Conservation (phyloP, 192 early-diverging fungal genomes). For the Coemansia sp. region DNA sequence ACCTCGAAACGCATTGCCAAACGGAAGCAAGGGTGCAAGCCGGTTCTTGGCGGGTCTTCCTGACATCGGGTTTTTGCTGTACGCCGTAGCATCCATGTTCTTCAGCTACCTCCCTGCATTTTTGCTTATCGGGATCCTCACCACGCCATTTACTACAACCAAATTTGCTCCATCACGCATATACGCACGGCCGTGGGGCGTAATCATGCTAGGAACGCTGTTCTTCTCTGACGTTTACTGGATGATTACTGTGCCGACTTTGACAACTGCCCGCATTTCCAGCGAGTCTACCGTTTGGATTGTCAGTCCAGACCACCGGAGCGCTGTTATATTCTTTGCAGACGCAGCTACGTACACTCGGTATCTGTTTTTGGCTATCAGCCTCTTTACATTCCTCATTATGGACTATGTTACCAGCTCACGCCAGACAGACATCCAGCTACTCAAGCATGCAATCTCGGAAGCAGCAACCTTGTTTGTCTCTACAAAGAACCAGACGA, state of each 20-base stretch:
- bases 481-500: constrained; percentile 31
- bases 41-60: constrained; percentile 17
- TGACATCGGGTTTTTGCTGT: constrained; percentile 31
- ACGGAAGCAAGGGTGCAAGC: neutral
- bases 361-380: constrained; percentile 18
- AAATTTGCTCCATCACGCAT: constrained; percentile 43
- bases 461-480: constrained; percentile 18
- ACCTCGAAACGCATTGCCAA: constrained; percentile 14
- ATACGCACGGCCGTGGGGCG: constrained; percentile 36
- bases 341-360: constrained; percentile 42
- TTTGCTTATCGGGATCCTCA: constrained; percentile 24
- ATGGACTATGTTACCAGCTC: constrained; percentile 44
- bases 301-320: constrained; percentile 31
- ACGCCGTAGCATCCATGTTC: constrained; percentile 14
- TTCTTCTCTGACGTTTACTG: constrained; percentile 40
- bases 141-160: constrained; percentile 32
- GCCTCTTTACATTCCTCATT: constrained; percentile 14
- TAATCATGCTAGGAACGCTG: constrained; percentile 25
- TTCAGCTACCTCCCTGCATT: constrained; percentile 46
- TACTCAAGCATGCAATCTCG: constrained; percentile 29
- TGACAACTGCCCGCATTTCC: constrained; percentile 7
- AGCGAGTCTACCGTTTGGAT: constrained; percentile 26
- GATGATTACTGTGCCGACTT: constrained; percentile 32
- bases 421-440: constrained; percentile 47
- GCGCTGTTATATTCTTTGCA: constrained; percentile 27